These are phyloP conservation scores for Thermoascus crustaceus DNA, from an alignment of 2,329 filamentous ascomycete species.

Conservation along the genomic window DNA sequence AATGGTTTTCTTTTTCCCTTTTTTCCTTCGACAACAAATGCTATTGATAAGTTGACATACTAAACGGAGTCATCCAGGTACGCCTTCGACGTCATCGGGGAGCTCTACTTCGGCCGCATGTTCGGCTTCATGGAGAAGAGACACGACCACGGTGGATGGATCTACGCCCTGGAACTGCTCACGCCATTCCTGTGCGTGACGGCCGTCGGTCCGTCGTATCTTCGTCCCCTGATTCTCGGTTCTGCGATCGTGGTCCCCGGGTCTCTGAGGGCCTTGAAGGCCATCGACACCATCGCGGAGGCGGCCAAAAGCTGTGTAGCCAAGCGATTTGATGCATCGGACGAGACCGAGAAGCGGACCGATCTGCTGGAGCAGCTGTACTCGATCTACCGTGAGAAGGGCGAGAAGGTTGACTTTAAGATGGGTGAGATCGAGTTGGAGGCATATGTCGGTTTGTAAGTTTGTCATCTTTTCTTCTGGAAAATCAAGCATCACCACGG, in stretches of 20 bases:
- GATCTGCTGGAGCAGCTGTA: conserved; percentile 23
- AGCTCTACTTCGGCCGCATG: conserved; percentile 22
- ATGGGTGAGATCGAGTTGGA: conserved; percentile 22
- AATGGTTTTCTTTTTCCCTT: conserved; percentile 2
- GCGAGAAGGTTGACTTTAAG: conserved; percentile 22
- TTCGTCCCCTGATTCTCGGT: conserved; percentile 20
- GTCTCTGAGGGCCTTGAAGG: conserved; percentile 17
- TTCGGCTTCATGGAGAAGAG: conserved; percentile 17
- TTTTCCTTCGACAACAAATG: neutral
- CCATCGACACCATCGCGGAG: conserved; percentile 17
- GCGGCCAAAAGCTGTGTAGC: conserved; percentile 18
- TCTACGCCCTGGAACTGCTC: conserved; percentile 27
- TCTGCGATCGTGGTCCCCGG: conserved; percentile 15
- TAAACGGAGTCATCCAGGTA: conserved; percentile 4
- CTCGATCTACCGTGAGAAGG: conserved; percentile 20
- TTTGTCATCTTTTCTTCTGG: conserved; percentile 3
- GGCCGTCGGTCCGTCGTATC: conserved; percentile 21
- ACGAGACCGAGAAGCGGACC: conserved; percentile 12
- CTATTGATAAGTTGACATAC: neutral
- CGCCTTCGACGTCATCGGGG: conserved; percentile 19
- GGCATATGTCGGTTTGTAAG: conserved; percentile 22
- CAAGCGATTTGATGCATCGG: conserved; percentile 13
- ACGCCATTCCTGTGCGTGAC: conserved; percentile 25
- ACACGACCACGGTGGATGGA: conserved; percentile 31
- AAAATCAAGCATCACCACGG: neutral